These are phyloP conservation scores for Cladosporium sp. DNA, from an alignment of 2,329 filamentous ascomycete species.

Conservation along the genomic window DNA sequence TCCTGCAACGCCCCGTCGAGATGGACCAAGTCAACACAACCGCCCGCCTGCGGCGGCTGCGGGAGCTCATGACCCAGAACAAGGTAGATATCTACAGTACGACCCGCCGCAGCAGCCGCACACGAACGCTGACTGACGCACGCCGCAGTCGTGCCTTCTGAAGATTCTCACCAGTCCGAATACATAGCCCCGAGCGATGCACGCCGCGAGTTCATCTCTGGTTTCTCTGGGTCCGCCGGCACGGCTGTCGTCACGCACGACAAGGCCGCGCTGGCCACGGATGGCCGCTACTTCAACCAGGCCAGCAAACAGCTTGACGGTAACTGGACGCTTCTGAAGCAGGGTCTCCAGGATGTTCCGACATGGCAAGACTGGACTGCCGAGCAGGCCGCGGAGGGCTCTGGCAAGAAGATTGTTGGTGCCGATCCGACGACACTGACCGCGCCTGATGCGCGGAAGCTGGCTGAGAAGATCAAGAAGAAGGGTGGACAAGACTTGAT, in stretches of 20 bases:
- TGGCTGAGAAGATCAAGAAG: slow-evolving; percentile 80
- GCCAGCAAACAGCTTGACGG: slow-evolving; percentile 80
- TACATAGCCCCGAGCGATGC: slow-evolving; percentile 96
- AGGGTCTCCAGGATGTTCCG: slow-evolving; percentile 85
- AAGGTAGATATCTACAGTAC: slow-evolving; percentile 89
- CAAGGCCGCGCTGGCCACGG: slow-evolving; percentile 85
- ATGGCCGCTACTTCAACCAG: slow-evolving; percentile 97
- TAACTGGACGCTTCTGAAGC: slow-evolving; percentile 90
- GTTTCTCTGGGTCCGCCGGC: slow-evolving; percentile 91
- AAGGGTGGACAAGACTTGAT: slow-evolving; percentile 71
- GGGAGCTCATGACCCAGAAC: slow-evolving; percentile 78
- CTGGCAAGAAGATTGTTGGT: slow-evolving; percentile 78
- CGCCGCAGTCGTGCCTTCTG: slow-evolving; percentile 76
- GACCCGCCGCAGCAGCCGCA: slow-evolving; percentile 11
- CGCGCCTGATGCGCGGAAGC: slow-evolving; percentile 62
- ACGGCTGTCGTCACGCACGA: slow-evolving; percentile 82
- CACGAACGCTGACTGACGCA: slow-evolving; percentile 33
- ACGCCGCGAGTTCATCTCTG: slow-evolving; percentile 82
- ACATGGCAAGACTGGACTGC: slow-evolving; percentile 96
- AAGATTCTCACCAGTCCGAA: slow-evolving; percentile 96
- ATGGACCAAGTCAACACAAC: slow-evolving; percentile 80
- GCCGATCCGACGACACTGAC: slow-evolving; percentile 87
- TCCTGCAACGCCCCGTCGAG: slow-evolving; percentile 31
- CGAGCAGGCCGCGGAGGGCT: slow-evolving; percentile 59
- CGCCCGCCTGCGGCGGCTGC: slow-evolving; percentile 66